Evolutionary conservation across 1,284 basidiomycete species (phyloP).

Genomic region (Tilletia caries): DNA sequence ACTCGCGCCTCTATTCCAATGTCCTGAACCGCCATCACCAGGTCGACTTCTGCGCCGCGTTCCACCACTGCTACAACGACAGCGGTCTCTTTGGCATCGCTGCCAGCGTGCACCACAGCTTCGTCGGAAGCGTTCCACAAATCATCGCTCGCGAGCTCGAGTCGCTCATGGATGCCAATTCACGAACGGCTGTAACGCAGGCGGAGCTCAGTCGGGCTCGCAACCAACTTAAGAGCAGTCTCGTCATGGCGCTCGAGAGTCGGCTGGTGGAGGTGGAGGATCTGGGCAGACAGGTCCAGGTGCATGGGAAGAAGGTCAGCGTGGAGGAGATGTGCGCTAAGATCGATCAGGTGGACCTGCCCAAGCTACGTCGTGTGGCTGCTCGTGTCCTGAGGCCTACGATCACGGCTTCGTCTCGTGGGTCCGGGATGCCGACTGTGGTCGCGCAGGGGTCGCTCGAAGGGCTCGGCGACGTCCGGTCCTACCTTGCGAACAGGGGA

Average conservation of each 20-base stretch:
- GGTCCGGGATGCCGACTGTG: slow-evolving; percentile 41
- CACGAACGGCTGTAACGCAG: slow-evolving; percentile 59
- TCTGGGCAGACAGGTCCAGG: slow-evolving; percentile 70
- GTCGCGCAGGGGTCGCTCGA: slow-evolving; percentile 47
- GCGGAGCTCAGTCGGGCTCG: slow-evolving; percentile 80
- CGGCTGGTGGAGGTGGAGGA: slow-evolving; percentile 69
- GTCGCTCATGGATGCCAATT: slow-evolving; percentile 56
- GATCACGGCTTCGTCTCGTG: slow-evolving; percentile 18
- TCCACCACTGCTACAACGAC: slow-evolving; percentile 96
- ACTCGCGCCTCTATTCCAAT: slow-evolving; percentile 93
- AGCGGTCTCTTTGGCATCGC: slow-evolving; percentile 90
- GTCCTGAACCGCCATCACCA: slow-evolving; percentile 92
- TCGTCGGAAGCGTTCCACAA: slow-evolving; percentile 68
- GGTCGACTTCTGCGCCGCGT: slow-evolving; percentile 93
- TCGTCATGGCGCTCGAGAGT: slow-evolving; percentile 95
- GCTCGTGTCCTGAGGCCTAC: slow-evolving; percentile 63
- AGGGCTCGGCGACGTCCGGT: slow-evolving; percentile 42
- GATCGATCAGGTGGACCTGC: slow-evolving; percentile 76
- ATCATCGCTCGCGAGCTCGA: slow-evolving; percentile 77
- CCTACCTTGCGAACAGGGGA: slow-evolving; percentile 35
- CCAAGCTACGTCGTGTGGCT: slow-evolving; percentile 71
- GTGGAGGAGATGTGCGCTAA: slow-evolving; percentile 86
- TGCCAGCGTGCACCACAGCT: slow-evolving; percentile 75
- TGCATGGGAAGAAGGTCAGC: slow-evolving; percentile 82
- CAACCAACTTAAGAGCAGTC: slow-evolving; percentile 88